Evolutionary conservation across 208 protist species (phyloP).

Genomic region (Endotrypanum monterogeii): DNA sequence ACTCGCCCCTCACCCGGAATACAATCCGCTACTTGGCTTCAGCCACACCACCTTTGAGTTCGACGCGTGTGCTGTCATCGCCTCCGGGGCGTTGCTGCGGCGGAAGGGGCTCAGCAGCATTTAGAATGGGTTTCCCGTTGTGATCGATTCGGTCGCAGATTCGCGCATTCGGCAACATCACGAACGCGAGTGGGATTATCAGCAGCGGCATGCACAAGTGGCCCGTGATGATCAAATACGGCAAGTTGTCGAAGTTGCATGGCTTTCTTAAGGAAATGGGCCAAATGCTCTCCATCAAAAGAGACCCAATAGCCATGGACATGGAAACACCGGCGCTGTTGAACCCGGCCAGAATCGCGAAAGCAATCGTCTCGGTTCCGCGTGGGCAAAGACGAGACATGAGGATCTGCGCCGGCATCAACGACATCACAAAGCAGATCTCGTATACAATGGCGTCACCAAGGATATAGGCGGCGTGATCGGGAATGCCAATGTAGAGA

Average conservation of each 20-base stretch:
- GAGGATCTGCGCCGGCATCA: constrained; percentile 61
- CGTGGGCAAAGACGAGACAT: constrained; percentile 58
- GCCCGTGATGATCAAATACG: constrained; percentile 57
- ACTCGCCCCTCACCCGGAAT: background rate
- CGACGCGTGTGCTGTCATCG: too few species aligned
- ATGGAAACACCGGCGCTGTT: constrained; percentile 49
- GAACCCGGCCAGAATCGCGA: constrained; percentile 59
- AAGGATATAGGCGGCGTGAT: constrained; percentile 56
- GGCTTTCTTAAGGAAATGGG: constrained; percentile 36
- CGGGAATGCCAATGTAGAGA: constrained; percentile 35
- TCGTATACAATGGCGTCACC: constrained; percentile 65
- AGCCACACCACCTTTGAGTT: background rate
- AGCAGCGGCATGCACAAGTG: constrained; percentile 64
- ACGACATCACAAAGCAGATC: constrained; percentile 46
- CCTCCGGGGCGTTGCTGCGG: background rate
- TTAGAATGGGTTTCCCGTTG: constrained; percentile 39
- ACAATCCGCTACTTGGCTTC: background rate
- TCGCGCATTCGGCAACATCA: constrained; percentile 57
- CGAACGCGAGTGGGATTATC: constrained; percentile 58
- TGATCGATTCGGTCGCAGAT: constrained; percentile 54
- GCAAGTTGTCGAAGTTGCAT: constrained; percentile 75
- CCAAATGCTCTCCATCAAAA: constrained; percentile 53
- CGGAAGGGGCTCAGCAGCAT: constrained; percentile 10
- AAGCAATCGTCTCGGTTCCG: constrained; percentile 60
- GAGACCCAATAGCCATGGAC: constrained; percentile 41